These are phyloP conservation scores for Tolypocladium tropicale DNA, from an alignment of 2,329 filamentous ascomycete genomes.

Conservation along the genomic window DNA sequence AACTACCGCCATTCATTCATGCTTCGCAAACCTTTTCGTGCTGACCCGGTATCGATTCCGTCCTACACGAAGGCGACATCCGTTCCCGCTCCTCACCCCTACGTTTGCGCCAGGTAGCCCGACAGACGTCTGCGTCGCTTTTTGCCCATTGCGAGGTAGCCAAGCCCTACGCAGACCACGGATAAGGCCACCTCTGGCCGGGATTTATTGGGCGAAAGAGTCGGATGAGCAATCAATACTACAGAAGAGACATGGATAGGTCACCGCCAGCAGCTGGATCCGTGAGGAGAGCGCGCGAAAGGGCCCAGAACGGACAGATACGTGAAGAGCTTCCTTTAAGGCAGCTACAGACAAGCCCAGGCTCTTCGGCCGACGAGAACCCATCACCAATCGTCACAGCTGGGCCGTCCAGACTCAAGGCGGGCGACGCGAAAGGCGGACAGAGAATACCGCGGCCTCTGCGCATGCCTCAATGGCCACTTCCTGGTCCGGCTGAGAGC, in stretches of 20 bases:
- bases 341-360: conserved; percentile 10
- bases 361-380: not conserved
- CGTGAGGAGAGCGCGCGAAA: conserved; percentile 44
- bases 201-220: not conserved
- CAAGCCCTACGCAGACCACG: conserved; percentile 2
- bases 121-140: not conserved
- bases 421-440: conserved; percentile 11
- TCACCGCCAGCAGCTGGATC: conserved; percentile 33
- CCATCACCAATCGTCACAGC: not conserved
- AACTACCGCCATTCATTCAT: conserved; percentile 10
- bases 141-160: not conserved
- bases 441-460: conserved; percentile 39
- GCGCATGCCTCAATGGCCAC: conserved; percentile 44
- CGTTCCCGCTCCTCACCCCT: not conserved
- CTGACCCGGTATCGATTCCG: conserved; percentile 12
- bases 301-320: conserved; percentile 30
- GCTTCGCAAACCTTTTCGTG: conserved; percentile 11
- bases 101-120: not conserved
- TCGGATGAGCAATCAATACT: conserved; percentile 45
- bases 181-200: not conserved
- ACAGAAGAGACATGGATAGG: conserved; percentile 44
- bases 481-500: conserved; percentile 29
- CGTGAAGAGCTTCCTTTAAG: conserved; percentile 11
- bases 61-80: conserved; percentile 11
- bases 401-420: conserved; percentile 8